Evolutionary conservation across 2,329 filamentous ascomycete genomes (phyloP).

Genomic region (Ophiostoma australiae): DNA sequence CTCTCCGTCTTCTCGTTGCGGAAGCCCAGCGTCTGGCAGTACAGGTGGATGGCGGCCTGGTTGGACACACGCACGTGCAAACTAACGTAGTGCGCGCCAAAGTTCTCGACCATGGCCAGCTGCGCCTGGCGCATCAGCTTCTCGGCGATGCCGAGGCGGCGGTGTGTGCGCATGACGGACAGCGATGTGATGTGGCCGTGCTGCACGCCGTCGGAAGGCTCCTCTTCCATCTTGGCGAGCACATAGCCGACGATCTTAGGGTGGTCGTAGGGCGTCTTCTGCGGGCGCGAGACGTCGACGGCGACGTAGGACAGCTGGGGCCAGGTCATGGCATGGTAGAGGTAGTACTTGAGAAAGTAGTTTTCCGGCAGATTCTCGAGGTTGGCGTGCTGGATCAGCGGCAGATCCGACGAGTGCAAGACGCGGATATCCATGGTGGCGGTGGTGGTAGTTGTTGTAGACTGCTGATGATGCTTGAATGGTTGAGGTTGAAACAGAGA

Average conservation of each 20-base stretch:
- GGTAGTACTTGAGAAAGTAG: constrained; percentile 99
- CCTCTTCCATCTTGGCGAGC: constrained; percentile 99
- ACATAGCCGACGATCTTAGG: constrained; percentile 98
- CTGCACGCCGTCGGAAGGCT: constrained; percentile 80
- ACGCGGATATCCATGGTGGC: constrained; percentile 78
- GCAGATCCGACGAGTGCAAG: constrained; percentile 76
- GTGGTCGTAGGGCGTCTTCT: constrained; percentile 75
- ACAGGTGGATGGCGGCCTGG: constrained; percentile 81
- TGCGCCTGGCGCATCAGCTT: constrained; percentile 97
- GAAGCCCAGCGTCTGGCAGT: constrained; percentile 88
- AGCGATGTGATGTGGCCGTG: constrained; percentile 96
- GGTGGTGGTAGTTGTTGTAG: background rate
- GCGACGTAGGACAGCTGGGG: constrained; percentile 95
- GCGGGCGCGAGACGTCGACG: constrained; percentile 79
- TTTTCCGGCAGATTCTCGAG: constrained; percentile 98
- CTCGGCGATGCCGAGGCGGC: constrained; percentile 86
- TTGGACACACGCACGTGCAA: constrained; percentile 95
- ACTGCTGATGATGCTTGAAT: background rate
- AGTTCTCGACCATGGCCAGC: constrained; percentile 94
- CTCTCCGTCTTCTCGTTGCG: constrained; percentile 77
- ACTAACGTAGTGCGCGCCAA: constrained; percentile 84
- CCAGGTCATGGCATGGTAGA: constrained; percentile 98
- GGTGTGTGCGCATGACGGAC: constrained; percentile 93
- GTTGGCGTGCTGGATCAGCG: constrained; percentile 94
- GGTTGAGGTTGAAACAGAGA: background rate